Evolutionary conservation across 2,329 filamentous ascomycete genomes (phyloP), one percentile per base, ranked within the genome.

Genomic region (Aspergillus sp.): DNA sequence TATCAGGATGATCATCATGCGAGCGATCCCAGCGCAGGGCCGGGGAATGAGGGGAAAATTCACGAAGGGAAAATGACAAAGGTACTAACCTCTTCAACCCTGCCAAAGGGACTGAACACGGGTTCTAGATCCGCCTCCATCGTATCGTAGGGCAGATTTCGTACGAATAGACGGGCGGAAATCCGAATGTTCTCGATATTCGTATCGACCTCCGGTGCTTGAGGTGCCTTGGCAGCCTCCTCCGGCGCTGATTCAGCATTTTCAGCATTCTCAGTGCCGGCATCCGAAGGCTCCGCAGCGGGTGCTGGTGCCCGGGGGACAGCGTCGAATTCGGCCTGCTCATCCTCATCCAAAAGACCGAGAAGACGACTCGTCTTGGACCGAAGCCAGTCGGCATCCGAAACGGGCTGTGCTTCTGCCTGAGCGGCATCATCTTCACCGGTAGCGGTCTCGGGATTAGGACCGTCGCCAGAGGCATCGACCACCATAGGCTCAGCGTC

Each of bases 1-100:
- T 97, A 97, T 97, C 94, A 85, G 88, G 88, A 84, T n/a, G 84
- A 90, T 97, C 93, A 97, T 97, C 94, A 93, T 83, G 74, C 77
- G 78, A 80, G 68, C 66, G 62, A 59, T 53, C 57, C 52, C 56
- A 51, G 49, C 50, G 43, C 47, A 41, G 29, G 49, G 43, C 10
- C 21, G 50, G 41, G 54, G 52, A 59, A 59, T 56, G 50, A 60
- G 45, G 42, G 50, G 31, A 47, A 49, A 42, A 47, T 40, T 46
- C n/a, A 42, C 44, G 21, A 45, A 45, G 53, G 34, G 40, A 34
- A 38, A 53, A 34, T 51, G 53, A 60, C 58, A 56, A 52, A 60
- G 45, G 41, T 40, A 75, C 89, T 81, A 86, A 97, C 94, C 87
- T 97, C 93, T 81, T 93, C 83, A 44, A 97, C 74, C 51, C 81